A percentile compares a stretch with the other conserved stretches of the same genome.
phyloP scores from a whole-genome alignment of 2,329 filamentous ascomycete species.

The Venturia nashicola region DNA sequence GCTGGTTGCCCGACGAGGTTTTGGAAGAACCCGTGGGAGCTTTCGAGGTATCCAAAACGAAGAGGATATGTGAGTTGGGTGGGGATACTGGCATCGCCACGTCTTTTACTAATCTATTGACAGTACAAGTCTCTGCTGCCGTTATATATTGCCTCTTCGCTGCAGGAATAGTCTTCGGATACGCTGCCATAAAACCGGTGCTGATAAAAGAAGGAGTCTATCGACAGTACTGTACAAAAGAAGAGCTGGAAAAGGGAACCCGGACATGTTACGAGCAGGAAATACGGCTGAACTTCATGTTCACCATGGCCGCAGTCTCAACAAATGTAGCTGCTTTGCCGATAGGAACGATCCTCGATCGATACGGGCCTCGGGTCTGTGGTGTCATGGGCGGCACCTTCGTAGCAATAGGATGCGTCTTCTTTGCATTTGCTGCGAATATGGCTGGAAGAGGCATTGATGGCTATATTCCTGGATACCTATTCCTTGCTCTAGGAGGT shows the following conservation, averaged over 20 bases:
- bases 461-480: conserved; percentile 41
- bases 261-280: conserved; percentile 47
- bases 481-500: conserved; percentile 37
- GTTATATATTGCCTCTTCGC: conserved; percentile 65
- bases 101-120: neutral
- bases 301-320: conserved; percentile 75
- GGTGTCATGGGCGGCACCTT: conserved; percentile 59
- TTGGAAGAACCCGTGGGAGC: conserved; percentile 33
- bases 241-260: conserved; percentile 36
- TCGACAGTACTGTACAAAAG: conserved; percentile 45
- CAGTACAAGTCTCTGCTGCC: conserved; percentile 57
- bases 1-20: conserved; percentile 28
- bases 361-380: conserved; percentile 66
- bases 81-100: neutral
- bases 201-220: conserved; percentile 64
- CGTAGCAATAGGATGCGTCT: conserved; percentile 54
- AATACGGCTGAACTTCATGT: conserved; percentile 72
- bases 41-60: conserved; percentile 42
- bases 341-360: conserved; percentile 73
- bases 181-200: conserved; percentile 71
- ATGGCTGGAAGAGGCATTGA: conserved; percentile 48
- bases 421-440: conserved; percentile 56
- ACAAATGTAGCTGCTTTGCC: conserved; percentile 82
- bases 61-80: conserved; percentile 37
- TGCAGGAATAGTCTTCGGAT: conserved; percentile 72